These are phyloP conservation scores for Chaetomiaceae sp. DNA, from an alignment of 2,329 filamentous ascomycete genomes.

Conservation along the genomic window DNA sequence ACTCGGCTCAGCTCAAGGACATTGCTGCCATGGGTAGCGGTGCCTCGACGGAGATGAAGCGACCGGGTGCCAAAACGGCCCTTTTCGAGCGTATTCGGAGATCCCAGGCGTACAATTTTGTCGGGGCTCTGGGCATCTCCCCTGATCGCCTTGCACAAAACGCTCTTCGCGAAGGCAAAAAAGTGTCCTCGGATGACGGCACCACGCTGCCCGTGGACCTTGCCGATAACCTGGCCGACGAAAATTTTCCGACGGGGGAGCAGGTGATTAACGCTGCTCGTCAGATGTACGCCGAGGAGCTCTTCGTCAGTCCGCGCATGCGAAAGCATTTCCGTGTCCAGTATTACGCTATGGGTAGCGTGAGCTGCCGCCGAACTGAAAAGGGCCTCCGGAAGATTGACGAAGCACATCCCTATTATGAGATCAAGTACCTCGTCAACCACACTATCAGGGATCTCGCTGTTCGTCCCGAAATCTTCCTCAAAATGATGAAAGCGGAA, in stretches of 20 bases:
- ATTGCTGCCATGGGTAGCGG: constrained; percentile 57
- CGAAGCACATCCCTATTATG: constrained; percentile 92
- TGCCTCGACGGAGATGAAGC: constrained; percentile 64
- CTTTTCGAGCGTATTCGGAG: constrained; percentile 81
- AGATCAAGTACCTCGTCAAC: constrained; percentile 93
- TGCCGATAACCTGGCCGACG: constrained; percentile 71
- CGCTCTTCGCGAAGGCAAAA: constrained; percentile 70
- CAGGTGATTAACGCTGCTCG: constrained; percentile 76
- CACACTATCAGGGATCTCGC: constrained; percentile 81
- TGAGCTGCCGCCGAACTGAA: constrained; percentile 87
- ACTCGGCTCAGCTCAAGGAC: constrained; percentile 78
- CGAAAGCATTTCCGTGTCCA: constrained; percentile 78
- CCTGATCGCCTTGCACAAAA: constrained; percentile 87
- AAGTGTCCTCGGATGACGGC: constrained; percentile 81
- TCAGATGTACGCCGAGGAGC: constrained; percentile 84
- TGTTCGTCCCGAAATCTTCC: constrained; percentile 78
- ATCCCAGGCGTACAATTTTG: constrained; percentile 74
- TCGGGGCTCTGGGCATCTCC: constrained; percentile 84
- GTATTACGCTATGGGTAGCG: constrained; percentile 77
- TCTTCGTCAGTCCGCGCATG: constrained; percentile 83
- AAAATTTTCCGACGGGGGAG: constrained; percentile 70
- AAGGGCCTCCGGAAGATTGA: constrained; percentile 93
- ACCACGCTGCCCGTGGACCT: constrained; percentile 76
- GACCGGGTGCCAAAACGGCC: constrained; percentile 76
- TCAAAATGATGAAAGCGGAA: constrained; percentile 97